Percentiles rank a stretch among this genome's conserved stretches.
phyloP scores from a whole-genome alignment of 352 stramenopile species.

The Phytophthora brassicae region DNA sequence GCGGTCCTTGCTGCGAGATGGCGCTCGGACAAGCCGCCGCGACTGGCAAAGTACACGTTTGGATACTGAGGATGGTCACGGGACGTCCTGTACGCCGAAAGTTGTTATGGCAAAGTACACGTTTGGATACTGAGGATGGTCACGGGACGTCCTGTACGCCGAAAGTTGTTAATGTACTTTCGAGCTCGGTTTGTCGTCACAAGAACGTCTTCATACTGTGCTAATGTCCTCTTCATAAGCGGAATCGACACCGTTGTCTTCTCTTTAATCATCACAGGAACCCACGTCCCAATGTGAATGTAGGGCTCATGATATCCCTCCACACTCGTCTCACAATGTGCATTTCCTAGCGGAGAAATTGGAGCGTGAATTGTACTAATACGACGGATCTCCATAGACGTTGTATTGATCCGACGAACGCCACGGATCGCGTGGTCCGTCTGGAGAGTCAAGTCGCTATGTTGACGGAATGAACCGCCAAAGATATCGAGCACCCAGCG shows the following conservation, averaged over 20 bases:
- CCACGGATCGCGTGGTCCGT: slow-evolving; percentile 58
- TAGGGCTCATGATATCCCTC: slow-evolving; percentile 75
- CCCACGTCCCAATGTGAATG: slow-evolving; percentile 78
- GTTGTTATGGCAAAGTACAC: slow-evolving; percentile 53
- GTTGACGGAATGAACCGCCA: slow-evolving; percentile 47
- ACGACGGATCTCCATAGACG: slow-evolving; percentile 27
- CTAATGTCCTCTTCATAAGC: slow-evolving; percentile 34
- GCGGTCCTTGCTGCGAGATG: slow-evolving; percentile 60
- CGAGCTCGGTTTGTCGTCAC: slow-evolving; percentile 61
- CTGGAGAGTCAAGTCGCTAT: slow-evolving; percentile 54
- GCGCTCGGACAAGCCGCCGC: slow-evolving; percentile 61
- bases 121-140: slow-evolving; percentile 77
- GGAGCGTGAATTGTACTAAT: slow-evolving; percentile 18
- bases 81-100: slow-evolving; percentile 48
- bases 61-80: slow-evolving; percentile 71
- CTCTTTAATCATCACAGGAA: slow-evolving; percentile 62
- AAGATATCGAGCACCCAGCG: slow-evolving; percentile 85
- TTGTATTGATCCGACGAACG: slow-evolving; percentile 31
- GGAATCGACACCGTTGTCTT: slow-evolving; percentile 26
- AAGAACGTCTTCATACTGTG: slow-evolving; percentile 69
- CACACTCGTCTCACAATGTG: no score
- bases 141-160: slow-evolving; percentile 49
- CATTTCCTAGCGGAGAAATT: slow-evolving; percentile 41
- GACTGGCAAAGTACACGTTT: slow-evolving; percentile 61
- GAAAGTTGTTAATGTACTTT: slow-evolving; percentile 71